These are phyloP conservation scores for Trichopus zeylanicus DNA, from an alignment of 116 monocot genomes.

Conservation along the genomic window DNA sequence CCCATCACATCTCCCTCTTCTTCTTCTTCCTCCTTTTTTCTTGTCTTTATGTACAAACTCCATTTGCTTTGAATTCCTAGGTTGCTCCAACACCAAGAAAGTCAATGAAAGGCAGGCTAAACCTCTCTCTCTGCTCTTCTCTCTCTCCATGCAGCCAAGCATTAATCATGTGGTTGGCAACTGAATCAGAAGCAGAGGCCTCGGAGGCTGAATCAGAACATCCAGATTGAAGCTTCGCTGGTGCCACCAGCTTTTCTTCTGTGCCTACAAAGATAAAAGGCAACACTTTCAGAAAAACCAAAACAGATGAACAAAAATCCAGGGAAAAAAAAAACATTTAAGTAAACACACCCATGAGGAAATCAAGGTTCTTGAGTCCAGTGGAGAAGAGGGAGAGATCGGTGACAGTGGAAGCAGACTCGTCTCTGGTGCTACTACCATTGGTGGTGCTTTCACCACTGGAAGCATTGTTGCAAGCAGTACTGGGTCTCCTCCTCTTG, in stretches of 20 bases:
- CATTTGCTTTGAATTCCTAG: constrained; percentile 4
- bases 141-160: neutral
- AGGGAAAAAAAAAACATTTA: neutral
- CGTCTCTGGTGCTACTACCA: constrained; percentile 39
- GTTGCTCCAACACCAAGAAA: constrained; percentile 65
- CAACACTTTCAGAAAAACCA: neutral
- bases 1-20: too few relatives aligned
- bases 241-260: neutral
- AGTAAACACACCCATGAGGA: constrained; percentile 15
- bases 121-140: neutral
- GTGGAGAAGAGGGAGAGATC: constrained; percentile 26
- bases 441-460: constrained; percentile 43
- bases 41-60: too few relatives aligned
- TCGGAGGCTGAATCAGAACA: neutral
- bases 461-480: constrained; percentile 19
- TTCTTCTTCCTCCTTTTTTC: too few relatives aligned
- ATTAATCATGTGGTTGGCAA: neutral
- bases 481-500: constrained; percentile 32
- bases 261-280: constrained; percentile 3
- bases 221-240: constrained; percentile 6
- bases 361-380: constrained; percentile 4
- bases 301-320: neutral
- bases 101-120: constrained; percentile 36
- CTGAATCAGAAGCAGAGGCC: constrained; percentile 15
- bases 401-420: constrained; percentile 22